A percentile compares a stretch with the other conserved stretches of the same genome.
Evolutionary conservation across 1,139 yeast genomes (phyloP).

Genomic region (Yamadazyma siamensis): DNA sequence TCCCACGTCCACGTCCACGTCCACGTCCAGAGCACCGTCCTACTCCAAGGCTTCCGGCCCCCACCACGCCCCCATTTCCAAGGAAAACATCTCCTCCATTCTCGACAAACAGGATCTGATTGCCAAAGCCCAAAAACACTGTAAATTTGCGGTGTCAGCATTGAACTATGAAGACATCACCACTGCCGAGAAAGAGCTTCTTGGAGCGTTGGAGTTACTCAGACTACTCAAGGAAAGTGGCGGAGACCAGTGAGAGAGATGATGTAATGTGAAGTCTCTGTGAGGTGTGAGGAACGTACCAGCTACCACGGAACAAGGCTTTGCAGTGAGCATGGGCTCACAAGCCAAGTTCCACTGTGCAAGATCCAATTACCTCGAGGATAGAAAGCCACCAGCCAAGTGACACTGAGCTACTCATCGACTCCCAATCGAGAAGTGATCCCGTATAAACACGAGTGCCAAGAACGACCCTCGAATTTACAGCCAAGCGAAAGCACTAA

Average conservation of each 20-base stretch:
- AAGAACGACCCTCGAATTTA: too few relatives aligned
- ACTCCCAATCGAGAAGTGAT: too few relatives aligned
- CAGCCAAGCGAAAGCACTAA: too few relatives aligned
- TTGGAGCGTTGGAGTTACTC: constrained; percentile 50
- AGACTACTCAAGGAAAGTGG: constrained; percentile 10
- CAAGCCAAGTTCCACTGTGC: too few relatives aligned
- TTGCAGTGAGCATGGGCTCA: constrained; percentile 1
- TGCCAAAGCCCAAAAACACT: constrained; percentile 74
- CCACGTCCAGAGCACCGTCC: too few relatives aligned
- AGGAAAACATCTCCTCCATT: constrained; percentile 46
- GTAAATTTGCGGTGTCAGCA: constrained; percentile 91
- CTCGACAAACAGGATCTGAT: constrained; percentile 60
- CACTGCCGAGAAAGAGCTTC: constrained; percentile 79
- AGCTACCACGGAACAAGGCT: too few relatives aligned
- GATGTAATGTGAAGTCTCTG: too few relatives aligned
- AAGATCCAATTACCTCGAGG: too few relatives aligned
- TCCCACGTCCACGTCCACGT: constrained; percentile 1
- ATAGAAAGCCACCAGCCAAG: too few relatives aligned
- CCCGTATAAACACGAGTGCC: too few relatives aligned
- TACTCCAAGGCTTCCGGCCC: background rate
- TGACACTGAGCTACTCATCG: too few relatives aligned
- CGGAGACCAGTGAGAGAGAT: background rate
- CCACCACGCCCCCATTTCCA: constrained; percentile 15
- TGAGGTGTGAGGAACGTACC: too few relatives aligned
- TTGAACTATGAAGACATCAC: constrained; percentile 82